These are phyloP conservation scores for Cystoisospora suis DNA, from an alignment of 169 alveolate genomes.

Conservation along the genomic window DNA sequence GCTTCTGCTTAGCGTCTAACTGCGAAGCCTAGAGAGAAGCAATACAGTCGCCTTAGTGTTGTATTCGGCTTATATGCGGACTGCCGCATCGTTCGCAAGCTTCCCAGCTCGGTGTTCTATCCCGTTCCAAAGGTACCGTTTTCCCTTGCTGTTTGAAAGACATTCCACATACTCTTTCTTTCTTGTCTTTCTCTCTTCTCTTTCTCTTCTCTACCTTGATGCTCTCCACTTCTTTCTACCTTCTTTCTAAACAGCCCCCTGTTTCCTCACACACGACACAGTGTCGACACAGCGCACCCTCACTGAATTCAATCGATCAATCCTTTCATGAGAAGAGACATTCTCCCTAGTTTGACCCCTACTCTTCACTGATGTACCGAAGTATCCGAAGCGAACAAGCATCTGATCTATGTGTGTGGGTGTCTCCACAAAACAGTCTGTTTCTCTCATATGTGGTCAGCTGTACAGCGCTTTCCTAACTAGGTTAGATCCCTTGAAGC, in stretches of 20 bases:
- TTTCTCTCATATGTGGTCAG: too few relatives aligned
- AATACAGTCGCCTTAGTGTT: not conserved
- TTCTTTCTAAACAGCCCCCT: not conserved
- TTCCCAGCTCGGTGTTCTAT: slow-evolving; percentile 79
- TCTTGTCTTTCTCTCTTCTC: not conserved
- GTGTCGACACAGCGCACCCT: not conserved
- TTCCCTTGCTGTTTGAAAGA: not conserved
- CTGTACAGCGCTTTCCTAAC: too few relatives aligned
- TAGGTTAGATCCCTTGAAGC: too few relatives aligned
- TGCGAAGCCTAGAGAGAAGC: not conserved
- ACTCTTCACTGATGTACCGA: too few relatives aligned
- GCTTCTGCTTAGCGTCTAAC: too few relatives aligned
- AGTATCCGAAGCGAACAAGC: too few relatives aligned
- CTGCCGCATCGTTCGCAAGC: slow-evolving; percentile 74
- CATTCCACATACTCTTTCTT: not conserved
- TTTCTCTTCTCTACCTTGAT: not conserved
- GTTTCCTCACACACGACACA: not conserved
- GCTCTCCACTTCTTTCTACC: not conserved
- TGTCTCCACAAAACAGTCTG: too few relatives aligned
- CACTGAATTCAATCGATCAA: not conserved
- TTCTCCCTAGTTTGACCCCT: too few relatives aligned
- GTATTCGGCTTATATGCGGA: slow-evolving; percentile 63
- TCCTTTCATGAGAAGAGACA: not conserved
- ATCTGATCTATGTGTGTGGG: too few relatives aligned
- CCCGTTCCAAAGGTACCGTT: slow-evolving; percentile 79